These are phyloP conservation scores for Lipomyces lipofer DNA, from an alignment of 805 yeast species.

Conservation along the genomic window DNA sequence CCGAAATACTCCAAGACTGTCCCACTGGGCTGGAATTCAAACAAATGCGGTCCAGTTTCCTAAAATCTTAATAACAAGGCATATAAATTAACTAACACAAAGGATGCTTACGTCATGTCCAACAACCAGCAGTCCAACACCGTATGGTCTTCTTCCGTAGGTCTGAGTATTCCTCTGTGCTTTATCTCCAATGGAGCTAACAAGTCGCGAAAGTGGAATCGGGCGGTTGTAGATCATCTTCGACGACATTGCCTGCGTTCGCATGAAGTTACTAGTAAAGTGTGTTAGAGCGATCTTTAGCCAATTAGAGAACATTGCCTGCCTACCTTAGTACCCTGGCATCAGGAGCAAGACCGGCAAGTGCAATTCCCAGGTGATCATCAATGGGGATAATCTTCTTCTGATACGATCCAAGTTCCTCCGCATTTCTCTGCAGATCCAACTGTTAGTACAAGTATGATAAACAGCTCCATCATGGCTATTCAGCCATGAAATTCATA, in stretches of 20 bases:
- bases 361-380: slow-evolving; percentile 89
- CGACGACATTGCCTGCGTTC: slow-evolving; percentile 89
- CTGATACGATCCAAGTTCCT: slow-evolving; percentile 95
- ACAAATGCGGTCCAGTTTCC: slow-evolving; percentile 89
- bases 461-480: background rate
- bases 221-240: slow-evolving; percentile 85
- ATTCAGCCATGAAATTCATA: slow-evolving; percentile 10
- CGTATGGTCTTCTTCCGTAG: slow-evolving; percentile 96
- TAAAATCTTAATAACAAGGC: background rate
- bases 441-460: slow-evolving; percentile 28
- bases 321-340: slow-evolving; percentile 69
- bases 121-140: slow-evolving; percentile 87
- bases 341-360: slow-evolving; percentile 98
- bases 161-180: slow-evolving; percentile 96
- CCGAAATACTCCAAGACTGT: slow-evolving; percentile 88
- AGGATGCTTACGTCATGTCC: slow-evolving; percentile 64
- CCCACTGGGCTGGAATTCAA: slow-evolving; percentile 96
- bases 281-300: background rate
- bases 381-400: slow-evolving; percentile 90
- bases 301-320: background rate
- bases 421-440: slow-evolving; percentile 76
- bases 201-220: slow-evolving; percentile 78
- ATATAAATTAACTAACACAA: background rate
- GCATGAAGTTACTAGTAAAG: slow-evolving; percentile 70
- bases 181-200: slow-evolving; percentile 84